Evolutionary conservation across 148 eudicot species (phyloP).

Genomic region (Fagopyrum tataricum): DNA sequence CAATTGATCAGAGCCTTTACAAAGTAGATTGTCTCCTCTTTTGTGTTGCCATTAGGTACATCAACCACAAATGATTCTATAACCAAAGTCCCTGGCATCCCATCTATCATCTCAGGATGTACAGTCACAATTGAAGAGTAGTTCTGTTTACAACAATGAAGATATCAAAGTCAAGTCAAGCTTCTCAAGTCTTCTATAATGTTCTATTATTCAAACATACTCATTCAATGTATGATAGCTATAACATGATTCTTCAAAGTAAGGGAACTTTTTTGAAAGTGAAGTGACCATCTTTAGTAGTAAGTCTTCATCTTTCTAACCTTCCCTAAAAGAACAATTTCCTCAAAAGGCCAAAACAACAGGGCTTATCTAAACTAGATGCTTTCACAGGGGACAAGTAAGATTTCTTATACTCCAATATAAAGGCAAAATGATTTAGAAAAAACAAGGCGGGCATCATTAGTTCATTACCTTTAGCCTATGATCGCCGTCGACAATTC

Average conservation of each 20-base stretch:
- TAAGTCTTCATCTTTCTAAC: not conserved
- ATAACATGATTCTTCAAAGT: not conserved
- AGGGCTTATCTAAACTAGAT: not conserved
- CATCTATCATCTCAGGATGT: slow-evolving; percentile 63
- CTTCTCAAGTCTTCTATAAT: not conserved
- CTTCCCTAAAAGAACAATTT: not conserved
- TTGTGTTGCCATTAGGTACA: slow-evolving; percentile 64
- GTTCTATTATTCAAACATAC: not conserved
- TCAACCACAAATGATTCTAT: slow-evolving; percentile 78
- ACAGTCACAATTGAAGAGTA: slow-evolving; percentile 70
- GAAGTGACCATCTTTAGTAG: not conserved
- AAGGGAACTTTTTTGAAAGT: not conserved
- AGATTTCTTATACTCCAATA: not conserved
- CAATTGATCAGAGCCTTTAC: slow-evolving; percentile 70
- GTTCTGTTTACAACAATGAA: slow-evolving; percentile 35
- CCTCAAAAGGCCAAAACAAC: not conserved
- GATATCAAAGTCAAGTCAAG: not conserved
- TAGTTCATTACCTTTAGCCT: slow-evolving; percentile 37
- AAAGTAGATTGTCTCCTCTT: slow-evolving; percentile 70
- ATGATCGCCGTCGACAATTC: slow-evolving; percentile 57
- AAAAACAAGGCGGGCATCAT: not conserved
- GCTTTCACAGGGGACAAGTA: not conserved
- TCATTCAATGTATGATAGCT: too few species aligned
- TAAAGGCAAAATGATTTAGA: not conserved
- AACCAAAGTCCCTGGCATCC: slow-evolving; percentile 55